Evolutionary conservation across 2,329 filamentous ascomycete species (phyloP), one percentile per base, ranked within the genome.

Genomic region (Trichophyton verrucosum): DNA sequence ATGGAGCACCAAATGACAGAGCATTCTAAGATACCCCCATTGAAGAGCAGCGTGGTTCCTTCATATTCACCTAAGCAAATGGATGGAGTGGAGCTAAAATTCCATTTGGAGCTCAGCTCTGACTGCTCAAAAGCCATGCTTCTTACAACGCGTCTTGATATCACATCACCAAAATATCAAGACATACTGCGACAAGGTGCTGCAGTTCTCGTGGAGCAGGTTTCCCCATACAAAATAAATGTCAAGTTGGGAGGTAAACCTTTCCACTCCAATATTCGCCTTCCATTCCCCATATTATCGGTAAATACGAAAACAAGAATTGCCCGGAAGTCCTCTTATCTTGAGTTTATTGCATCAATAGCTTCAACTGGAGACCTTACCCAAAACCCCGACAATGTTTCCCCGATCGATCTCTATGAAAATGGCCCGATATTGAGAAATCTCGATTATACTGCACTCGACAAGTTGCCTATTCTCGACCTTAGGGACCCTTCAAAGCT

Each of bases 261-360:
- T 51, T 24, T 44, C 17, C n/a, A 36, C 30, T 20, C 40, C 40
- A 55, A 60, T 15, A 40, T 69, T 38, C n/a, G 58, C 33, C 68
- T 67, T 55, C 69, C 69, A 4, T 61, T 65, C 8, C 68, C 69
- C 6, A 60, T 71, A 8, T 49, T 64, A 3, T 49, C 59, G 40
- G 20, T 62, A 9, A 59, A 62, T 36, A 61, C 55, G 33, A 71
- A 67, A 60, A 64, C 63, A 7, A 64, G 66, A 22, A 64, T 73
- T 44, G 71, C 70, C 6, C 65, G 71, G 44, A 70, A 68, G 55
- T 69, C 69, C 3, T 67, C 65, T 2, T 73, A 70, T 59, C 60
- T 72, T 27, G 71, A 73, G 59, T 61, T 73, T 42, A 61, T 62
- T 15, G 71, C 66, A 24, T 65, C 66, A n/a, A 24, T 68, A 24